Evolutionary conservation across 1,284 basidiomycete species (phyloP), one percentile per base, ranked within the genome.

Genomic region (Fomitopsis schrenkii): DNA sequence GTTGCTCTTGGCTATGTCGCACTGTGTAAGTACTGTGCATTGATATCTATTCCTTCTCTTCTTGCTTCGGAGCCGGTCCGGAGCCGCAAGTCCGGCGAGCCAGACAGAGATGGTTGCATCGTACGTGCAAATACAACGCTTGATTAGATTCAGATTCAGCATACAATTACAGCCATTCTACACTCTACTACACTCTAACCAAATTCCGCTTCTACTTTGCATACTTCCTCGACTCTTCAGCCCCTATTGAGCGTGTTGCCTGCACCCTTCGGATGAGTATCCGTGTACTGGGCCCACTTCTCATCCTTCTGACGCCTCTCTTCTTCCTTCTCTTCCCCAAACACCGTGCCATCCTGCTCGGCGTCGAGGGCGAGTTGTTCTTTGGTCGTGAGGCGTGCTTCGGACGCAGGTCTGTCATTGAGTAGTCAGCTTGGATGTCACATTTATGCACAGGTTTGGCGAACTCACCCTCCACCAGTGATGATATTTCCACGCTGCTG

Each of bases 211-310:
- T 2, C 2, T 8, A 22, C 33, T 30, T 44, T 55, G 26, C 22
- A n/a, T 17, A 8, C 14, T 22, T 30, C 33, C 33, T 8, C 40
- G 15, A 52, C 58, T n/a, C 53, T 59, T 77, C 71, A 96, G 60
- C 95, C 95, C 60, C 94, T 83, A 74, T 97, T 98, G 93, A 97
- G 95, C 2, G 91, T 96, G 73, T 98, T 98, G 3, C 96, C 96
- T 17, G 89, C 89, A 0, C 95, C 96, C 68, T 82, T 86, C 10
- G 87, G 85, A 74, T 96, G 87, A 19, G 79, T 81, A 61, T 96
- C 94, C 7, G 91, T 93, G 69, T 84, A 97, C 62, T 76, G 77
- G 12, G 93, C 93, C 95, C 95, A 97, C 30, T 86, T 86, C 72
- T 96, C 94, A 63, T 95, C 91, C 72, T 94, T 91, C 67, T 81